Conservation (phyloP, 2,329 filamentous ascomycete genomes). For the Xylariaceae sp. region DNA sequence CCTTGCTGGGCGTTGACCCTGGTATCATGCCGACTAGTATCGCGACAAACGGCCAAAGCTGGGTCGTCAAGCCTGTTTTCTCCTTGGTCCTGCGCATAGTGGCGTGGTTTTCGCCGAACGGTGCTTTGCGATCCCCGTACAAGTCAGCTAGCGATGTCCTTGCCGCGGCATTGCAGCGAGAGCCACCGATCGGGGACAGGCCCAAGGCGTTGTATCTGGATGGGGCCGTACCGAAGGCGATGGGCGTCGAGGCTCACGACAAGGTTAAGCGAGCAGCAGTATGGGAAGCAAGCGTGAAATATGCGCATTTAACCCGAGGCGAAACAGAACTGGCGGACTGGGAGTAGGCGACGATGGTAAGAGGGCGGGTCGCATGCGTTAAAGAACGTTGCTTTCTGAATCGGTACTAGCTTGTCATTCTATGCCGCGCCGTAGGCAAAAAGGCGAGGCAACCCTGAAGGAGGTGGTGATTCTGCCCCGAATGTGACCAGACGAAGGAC, state of each 20-base stretch:
- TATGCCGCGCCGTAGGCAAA: too few species aligned
- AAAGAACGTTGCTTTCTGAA: neutral
- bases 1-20: conserved; percentile 36
- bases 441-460: too few species aligned
- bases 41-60: conserved; percentile 6
- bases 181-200: conserved; percentile 43
- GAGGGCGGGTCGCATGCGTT: neutral
- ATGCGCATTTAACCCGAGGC: conserved; percentile 12
- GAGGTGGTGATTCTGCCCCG: neutral
- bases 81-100: conserved; percentile 1
- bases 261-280: conserved; percentile 29
- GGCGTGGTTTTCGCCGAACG: conserved; percentile 17
- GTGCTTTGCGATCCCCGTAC: neutral
- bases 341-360: neutral
- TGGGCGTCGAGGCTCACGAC: conserved; percentile 22
- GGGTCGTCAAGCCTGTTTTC: conserved; percentile 9
- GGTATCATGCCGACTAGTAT: conserved; percentile 33
- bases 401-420: too few species aligned
- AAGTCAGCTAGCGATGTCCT: conserved; percentile 35
- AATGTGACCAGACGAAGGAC: neutral
- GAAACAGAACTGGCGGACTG: neutral
- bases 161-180: conserved; percentile 41
- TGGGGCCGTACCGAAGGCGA: conserved; percentile 33
- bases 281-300: conserved; percentile 16
- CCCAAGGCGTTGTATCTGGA: conserved; percentile 38